Evolutionary conservation across 2,329 filamentous ascomycete species (phyloP).

Genomic region (Oidium heveae): DNA sequence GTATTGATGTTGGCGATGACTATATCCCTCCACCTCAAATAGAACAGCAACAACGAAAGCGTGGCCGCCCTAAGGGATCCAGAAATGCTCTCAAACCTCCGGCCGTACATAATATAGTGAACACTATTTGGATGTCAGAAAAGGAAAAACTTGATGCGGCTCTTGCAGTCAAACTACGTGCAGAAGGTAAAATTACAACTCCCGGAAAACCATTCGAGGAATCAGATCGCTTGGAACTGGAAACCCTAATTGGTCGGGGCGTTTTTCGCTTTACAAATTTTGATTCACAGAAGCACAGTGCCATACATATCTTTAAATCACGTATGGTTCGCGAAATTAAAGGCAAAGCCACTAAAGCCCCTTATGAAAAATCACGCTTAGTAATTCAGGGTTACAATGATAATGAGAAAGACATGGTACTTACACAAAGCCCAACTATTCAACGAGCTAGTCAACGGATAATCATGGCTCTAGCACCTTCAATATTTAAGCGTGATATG

Average conservation of each 20-base stretch:
- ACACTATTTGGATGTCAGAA: not conserved
- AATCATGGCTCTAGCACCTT: not conserved
- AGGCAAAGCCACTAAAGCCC: not conserved
- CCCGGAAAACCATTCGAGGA: not conserved
- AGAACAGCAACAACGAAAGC: not conserved
- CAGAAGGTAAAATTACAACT: not conserved
- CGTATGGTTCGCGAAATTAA: not conserved
- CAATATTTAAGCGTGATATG: not conserved
- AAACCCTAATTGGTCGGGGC: not conserved
- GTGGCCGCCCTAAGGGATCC: not conserved
- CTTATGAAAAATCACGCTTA: not conserved
- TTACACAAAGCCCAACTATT: not conserved
- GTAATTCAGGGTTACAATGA: not conserved
- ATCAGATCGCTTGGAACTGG: not conserved
- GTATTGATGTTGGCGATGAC: not conserved
- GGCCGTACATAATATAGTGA: not conserved
- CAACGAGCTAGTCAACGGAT: not conserved
- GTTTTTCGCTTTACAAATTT: not conserved
- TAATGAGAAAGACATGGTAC: not conserved
- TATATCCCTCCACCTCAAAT: not conserved
- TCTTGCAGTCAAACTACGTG: not conserved
- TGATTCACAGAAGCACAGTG: not conserved
- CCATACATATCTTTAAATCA: not conserved
- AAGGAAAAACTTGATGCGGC: not conserved
- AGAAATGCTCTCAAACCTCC: not conserved